Conservation (phyloP, 345 rosid species). For the Isatis tinctoria region DNA sequence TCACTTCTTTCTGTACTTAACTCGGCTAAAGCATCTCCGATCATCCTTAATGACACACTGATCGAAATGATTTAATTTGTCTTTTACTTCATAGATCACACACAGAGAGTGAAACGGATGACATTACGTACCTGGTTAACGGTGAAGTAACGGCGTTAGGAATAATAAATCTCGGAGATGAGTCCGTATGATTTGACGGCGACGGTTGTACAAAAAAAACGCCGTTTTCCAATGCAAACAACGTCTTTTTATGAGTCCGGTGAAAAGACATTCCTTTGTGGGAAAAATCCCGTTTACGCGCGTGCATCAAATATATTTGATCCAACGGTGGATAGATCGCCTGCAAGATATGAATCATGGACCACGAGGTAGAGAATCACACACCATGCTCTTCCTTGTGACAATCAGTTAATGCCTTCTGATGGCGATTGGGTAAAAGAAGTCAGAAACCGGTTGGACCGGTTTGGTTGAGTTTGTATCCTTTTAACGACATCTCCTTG, state of each 20-base stretch:
- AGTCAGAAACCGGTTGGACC: constrained; percentile 5
- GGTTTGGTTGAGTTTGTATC: background rate
- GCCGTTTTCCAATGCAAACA: constrained; percentile 33
- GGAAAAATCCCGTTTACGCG: constrained; percentile 6
- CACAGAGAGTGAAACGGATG: background rate
- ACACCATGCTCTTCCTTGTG: constrained; percentile 16
- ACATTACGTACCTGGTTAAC: constrained; percentile 29
- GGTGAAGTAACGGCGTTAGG: constrained; percentile 66
- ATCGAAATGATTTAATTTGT: constrained; percentile 14
- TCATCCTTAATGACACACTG: constrained; percentile 19
- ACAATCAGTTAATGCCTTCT: constrained; percentile 22
- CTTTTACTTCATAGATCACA: background rate
- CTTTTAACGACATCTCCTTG: background rate
- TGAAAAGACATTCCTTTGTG: constrained; percentile 20
- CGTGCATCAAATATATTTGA: background rate
- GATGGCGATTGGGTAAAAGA: constrained; percentile 4
- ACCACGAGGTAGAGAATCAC: constrained; percentile 16
- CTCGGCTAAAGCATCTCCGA: constrained; percentile 22
- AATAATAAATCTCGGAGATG: background rate
- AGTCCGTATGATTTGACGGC: constrained; percentile 26
- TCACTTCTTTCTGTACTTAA: background rate
- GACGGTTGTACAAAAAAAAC: constrained; percentile 22
- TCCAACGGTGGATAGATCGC: background rate
- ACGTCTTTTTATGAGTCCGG: constrained; percentile 9
- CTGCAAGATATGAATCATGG: background rate